Evolutionary conservation across 306 rosid species (phyloP).

Genomic region (Citrullus mucosospermus): DNA sequence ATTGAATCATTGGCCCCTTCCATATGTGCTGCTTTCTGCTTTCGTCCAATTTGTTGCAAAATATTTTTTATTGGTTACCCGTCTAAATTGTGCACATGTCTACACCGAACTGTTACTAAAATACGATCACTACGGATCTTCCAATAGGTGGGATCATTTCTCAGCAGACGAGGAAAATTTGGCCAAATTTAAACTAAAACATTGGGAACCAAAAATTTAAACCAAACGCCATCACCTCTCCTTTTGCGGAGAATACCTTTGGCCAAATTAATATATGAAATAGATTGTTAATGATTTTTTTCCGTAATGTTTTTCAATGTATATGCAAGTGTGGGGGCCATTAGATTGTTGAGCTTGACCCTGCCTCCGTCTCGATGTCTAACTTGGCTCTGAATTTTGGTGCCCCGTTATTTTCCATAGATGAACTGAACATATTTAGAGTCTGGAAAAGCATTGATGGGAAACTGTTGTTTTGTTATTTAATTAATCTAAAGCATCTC

Average conservation of each 20-base stretch:
- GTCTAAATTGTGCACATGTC: background rate
- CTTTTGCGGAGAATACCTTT: background rate
- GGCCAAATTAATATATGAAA: background rate
- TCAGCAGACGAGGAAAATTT: background rate
- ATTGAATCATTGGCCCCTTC: background rate
- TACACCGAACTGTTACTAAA: background rate
- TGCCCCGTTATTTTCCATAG: background rate
- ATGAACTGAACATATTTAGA: background rate
- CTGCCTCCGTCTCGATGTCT: constrained; percentile 43
- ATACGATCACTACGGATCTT: background rate
- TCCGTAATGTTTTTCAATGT: background rate
- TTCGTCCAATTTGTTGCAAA: background rate
- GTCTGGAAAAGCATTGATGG: background rate
- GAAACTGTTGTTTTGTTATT: background rate
- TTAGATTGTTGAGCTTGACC: constrained; percentile 27
- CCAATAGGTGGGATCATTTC: background rate
- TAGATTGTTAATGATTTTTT: background rate
- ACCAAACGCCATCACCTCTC: background rate
- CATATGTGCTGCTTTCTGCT: background rate
- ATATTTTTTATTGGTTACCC: background rate
- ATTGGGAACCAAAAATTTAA: background rate
- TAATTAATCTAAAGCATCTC: background rate
- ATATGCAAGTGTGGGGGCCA: constrained; percentile 1
- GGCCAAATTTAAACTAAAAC: background rate
- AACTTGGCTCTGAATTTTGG: background rate